Percentiles rank a stretch among this genome's conserved stretches.
These are phyloP conservation scores for Colletotrichum echinochloae DNA, from an alignment of 2,329 filamentous ascomycete genomes.

Conservation along the genomic window DNA sequence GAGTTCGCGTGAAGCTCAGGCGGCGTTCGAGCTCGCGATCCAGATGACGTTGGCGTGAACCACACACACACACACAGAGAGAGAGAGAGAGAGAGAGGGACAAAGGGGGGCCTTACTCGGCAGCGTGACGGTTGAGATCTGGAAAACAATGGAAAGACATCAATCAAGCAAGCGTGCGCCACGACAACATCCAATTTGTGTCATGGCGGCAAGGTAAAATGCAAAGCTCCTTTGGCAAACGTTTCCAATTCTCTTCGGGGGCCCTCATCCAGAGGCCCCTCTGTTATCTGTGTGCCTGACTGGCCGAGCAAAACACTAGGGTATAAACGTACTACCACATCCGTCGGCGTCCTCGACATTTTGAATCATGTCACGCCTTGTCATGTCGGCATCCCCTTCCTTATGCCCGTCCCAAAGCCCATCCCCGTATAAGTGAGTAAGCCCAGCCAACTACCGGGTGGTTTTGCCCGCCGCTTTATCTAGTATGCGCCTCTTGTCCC, in stretches of 20 bases:
- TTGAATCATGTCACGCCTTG: neutral
- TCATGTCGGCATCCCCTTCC: neutral
- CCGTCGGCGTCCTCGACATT: neutral
- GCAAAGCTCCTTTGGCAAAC: neutral
- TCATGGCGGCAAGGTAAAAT: too few relatives aligned
- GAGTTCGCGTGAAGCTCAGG: too few relatives aligned
- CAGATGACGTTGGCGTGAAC: too few relatives aligned
- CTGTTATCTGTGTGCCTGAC: slow-evolving; percentile 3
- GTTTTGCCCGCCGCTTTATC: neutral
- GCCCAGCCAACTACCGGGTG: neutral
- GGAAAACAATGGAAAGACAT: too few relatives aligned
- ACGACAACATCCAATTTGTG: neutral
- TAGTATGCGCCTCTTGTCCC: neutral
- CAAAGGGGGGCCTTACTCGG: too few relatives aligned
- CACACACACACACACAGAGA: too few relatives aligned
- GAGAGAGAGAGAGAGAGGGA: too few relatives aligned
- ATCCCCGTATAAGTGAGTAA: neutral
- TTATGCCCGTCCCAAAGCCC: neutral
- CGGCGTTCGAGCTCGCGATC: neutral
- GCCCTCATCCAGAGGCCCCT: neutral
- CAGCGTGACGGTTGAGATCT: too few relatives aligned
- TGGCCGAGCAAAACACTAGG: slow-evolving; percentile 35
- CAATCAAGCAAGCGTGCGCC: neutral
- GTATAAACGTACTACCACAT: slow-evolving; percentile 31
- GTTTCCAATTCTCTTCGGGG: neutral